A percentile compares a stretch with the other conserved stretches of the same genome.
These are phyloP conservation scores for Choanephora cucurbitarum DNA, from an alignment of 371 early-diverging fungal species.

Conservation along the genomic window DNA sequence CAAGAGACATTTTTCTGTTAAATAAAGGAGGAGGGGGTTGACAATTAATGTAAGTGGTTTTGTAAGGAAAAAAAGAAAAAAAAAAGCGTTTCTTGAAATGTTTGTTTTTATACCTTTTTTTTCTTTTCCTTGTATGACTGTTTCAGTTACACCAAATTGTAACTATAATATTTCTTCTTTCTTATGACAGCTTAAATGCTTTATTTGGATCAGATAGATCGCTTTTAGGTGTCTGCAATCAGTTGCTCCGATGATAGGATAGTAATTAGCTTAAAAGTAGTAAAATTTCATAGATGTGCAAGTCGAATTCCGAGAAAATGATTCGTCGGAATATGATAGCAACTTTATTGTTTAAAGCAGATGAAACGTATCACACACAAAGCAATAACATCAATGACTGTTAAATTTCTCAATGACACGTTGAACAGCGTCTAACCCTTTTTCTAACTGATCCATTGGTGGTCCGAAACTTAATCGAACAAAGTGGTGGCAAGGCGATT, in stretches of 20 bases:
- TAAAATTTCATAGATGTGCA: too few relatives aligned
- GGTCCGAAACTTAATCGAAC: constrained; percentile 56
- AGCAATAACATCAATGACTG: not conserved
- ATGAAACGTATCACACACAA: not conserved
- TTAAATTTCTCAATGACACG: constrained; percentile 19
- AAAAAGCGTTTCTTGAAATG: constrained; percentile 2
- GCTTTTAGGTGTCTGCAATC: too few relatives aligned
- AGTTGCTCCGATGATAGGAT: too few relatives aligned
- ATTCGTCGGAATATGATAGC: too few relatives aligned
- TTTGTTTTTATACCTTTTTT: too few relatives aligned
- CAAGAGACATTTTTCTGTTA: constrained; percentile 55
- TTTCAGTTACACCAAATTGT: too few relatives aligned
- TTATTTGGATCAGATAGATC: too few relatives aligned
- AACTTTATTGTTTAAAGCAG: not conserved
- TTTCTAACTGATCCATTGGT: constrained; percentile 46
- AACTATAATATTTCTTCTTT: too few relatives aligned
- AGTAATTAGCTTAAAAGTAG: too few relatives aligned
- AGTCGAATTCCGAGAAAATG: too few relatives aligned
- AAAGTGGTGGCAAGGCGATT: constrained; percentile 57
- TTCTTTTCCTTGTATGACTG: too few relatives aligned
- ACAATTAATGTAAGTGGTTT: constrained; percentile 23
- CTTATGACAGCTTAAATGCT: too few relatives aligned
- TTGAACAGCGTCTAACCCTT: constrained; percentile 34
- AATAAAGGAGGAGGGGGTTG: not conserved
- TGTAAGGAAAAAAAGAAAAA: constrained; percentile 17